These are phyloP conservation scores for Bolboschoenoplectus hybrid DNA, from an alignment of 202 grass and related monocot species.

Conservation along the genomic window DNA sequence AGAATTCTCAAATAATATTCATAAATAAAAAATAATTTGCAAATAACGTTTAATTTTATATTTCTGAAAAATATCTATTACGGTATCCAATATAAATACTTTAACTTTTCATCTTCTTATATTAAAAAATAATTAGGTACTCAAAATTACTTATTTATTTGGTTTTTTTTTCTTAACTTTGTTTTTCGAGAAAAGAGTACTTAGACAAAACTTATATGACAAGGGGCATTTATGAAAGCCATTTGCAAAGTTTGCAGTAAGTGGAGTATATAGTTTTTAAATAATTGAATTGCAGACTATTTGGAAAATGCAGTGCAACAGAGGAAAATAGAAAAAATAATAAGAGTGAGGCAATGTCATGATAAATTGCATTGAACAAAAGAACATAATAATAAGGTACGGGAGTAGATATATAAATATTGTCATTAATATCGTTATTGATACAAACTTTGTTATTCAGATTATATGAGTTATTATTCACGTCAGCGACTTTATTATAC, in stretches of 20 bases:
- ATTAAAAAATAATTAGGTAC: neutral
- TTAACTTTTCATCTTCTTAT: too few relatives aligned
- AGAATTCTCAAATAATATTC: too few relatives aligned
- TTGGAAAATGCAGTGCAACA: neutral
- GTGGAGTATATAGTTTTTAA: neutral
- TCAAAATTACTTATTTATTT: neutral
- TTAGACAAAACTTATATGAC: neutral
- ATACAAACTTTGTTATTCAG: too few relatives aligned
- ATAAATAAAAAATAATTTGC: too few relatives aligned
- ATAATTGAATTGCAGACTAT: neutral
- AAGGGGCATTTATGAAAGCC: too few relatives aligned
- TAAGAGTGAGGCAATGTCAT: neutral
- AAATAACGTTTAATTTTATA: too few relatives aligned
- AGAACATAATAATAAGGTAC: neutral
- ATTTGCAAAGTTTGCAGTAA: neutral
- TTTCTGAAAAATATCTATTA: too few relatives aligned
- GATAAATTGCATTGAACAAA: conserved; percentile 7
- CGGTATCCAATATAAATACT: too few relatives aligned
- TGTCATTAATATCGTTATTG: too few relatives aligned
- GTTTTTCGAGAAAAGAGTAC: neutral
- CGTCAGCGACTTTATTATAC: too few relatives aligned
- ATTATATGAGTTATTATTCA: too few relatives aligned
- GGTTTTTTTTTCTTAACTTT: neutral
- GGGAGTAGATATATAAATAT: too few relatives aligned
- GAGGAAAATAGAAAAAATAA: neutral